Evolutionary conservation across 2,329 filamentous ascomycete genomes (phyloP), one percentile per base, ranked within the genome.

Genomic region (Colletotrichum tofieldiae): DNA sequence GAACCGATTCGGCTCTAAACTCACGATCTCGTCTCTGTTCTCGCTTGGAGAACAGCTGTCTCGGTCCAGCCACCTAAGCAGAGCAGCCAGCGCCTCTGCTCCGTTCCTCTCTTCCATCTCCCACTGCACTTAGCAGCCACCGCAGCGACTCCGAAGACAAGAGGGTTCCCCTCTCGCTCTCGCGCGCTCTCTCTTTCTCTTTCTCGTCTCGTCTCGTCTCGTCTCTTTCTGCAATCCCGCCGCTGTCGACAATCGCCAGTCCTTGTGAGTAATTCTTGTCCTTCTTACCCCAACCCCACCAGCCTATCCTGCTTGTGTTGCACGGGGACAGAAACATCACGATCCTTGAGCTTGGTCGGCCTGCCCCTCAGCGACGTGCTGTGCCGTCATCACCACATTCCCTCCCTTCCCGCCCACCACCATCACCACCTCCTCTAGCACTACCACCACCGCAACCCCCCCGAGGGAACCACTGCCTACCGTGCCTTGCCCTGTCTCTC

Each of bases 371-470:
- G 67, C 71, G 49, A 71, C 62, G 71, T 73, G 60, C 67, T 71
- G 71, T 73, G 67, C 71, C 71, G 71, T 73, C 71, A 73, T 73
- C 71, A 71, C 55, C 71, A 71, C 71, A 66, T 66, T 62, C 61
- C 71, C 71, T 65, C 71, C 65, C 62, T 72, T 64, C 61, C 49
- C 47, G 43, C 59, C 65, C 58, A 67, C 35, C 64, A 58, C 12
- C 29, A 69, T 16, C 68, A 58, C 58, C 56, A 61, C 52, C 59
- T 32, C 29, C 45, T 23, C 29, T 32, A 55, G 32, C 52, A 45
- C 29, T 26, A 67, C 47, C 37, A 62, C 26, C 64, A 52, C 35
- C 29, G 47, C 65, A 52, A 58, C 49, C 61, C 47, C 62, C 61
- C 61, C 41, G 45, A 65, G 52, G 59, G 43, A 29, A 63, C 51